Conservation (phyloP, 345 rosid species). For the Dipteronia sinensis region DNA sequence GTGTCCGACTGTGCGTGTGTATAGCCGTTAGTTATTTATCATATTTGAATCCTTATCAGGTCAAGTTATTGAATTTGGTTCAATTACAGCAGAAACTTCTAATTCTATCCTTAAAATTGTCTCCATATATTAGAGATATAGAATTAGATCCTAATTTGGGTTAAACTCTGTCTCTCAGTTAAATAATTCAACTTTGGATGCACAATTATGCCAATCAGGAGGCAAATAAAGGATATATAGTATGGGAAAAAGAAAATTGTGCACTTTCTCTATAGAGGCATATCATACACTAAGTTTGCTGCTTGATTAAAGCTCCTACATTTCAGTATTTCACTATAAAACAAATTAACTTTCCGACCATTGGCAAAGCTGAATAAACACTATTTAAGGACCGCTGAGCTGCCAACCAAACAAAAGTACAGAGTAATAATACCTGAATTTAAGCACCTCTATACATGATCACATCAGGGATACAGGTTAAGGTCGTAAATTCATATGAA, state of each 20-base stretch:
- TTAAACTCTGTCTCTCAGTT: not conserved
- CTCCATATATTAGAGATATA: not conserved
- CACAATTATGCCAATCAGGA: not conserved
- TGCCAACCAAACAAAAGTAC: not conserved
- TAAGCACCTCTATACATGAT: slow-evolving; percentile 93
- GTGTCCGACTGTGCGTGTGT: not conserved
- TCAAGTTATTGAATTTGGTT: too few species aligned
- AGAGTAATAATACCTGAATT: slow-evolving; percentile 65
- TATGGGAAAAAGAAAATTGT: not conserved
- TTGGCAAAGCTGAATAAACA: not conserved
- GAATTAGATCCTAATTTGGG: not conserved
- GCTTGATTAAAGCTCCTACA: not conserved
- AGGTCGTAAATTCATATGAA: slow-evolving; percentile 94
- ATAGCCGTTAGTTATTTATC: not conserved
- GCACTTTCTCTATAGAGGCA: not conserved
- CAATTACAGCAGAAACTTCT: not conserved
- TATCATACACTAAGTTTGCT: not conserved
- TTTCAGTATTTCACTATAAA: not conserved
- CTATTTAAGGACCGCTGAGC: not conserved
- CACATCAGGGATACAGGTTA: slow-evolving; percentile 97
- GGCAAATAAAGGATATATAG: not conserved
- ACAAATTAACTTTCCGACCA: not conserved
- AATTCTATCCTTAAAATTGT: not conserved
- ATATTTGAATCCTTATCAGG: not conserved
- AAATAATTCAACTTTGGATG: not conserved